Conservation (phyloP, 83 land plant genomes). For the Picea mariana region DNA sequence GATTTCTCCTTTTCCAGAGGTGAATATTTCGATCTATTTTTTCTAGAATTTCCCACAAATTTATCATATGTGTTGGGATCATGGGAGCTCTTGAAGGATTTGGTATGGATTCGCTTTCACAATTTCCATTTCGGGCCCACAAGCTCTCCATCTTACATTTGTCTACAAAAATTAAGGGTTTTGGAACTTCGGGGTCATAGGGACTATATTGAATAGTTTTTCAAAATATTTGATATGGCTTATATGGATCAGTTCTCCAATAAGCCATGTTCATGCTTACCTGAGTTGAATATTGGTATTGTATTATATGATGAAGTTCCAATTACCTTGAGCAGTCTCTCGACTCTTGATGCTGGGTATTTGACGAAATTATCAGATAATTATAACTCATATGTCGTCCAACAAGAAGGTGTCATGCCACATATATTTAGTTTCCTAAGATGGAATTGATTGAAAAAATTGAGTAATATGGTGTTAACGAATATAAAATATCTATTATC, state of each 20-base stretch:
- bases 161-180: background rate
- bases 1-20: no score
- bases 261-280: background rate
- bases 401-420: no score
- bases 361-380: no score
- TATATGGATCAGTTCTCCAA: background rate
- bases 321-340: no score
- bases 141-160: background rate
- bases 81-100: background rate
- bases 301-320: no score
- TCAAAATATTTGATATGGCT: background rate
- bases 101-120: background rate
- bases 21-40: background rate
- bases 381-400: no score
- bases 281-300: no score
- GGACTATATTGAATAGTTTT: no score
- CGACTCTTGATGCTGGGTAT: background rate
- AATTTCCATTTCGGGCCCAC: background rate
- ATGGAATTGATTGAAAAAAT: no score
- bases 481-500: no score
- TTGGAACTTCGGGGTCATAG: background rate
- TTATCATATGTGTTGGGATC: background rate
- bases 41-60: background rate
- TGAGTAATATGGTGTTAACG: no score
- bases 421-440: no score